These are phyloP conservation scores for Citrus trifoliata DNA, from an alignment of 345 rosid species.

Conservation along the genomic window DNA sequence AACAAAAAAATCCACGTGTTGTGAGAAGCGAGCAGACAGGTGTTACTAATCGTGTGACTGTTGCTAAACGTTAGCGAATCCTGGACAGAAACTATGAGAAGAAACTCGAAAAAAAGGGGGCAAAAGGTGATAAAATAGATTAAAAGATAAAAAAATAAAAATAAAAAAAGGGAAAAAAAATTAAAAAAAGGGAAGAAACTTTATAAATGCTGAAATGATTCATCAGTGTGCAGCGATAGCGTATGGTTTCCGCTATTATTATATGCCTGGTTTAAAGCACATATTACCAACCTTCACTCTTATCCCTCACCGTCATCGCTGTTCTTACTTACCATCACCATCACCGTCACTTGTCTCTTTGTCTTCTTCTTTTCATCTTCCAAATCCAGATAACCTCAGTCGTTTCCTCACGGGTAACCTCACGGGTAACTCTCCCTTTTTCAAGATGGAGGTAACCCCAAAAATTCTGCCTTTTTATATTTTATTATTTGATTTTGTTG, in stretches of 20 bases:
- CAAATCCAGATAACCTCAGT: conserved; percentile 8
- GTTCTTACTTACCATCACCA: conserved; percentile 5
- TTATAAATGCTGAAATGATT: conserved; percentile 17
- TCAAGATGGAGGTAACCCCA: conserved; percentile 64
- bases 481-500: too few relatives aligned
- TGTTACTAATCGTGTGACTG: neutral
- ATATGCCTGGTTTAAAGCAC: conserved; percentile 33
- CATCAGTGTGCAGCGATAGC: conserved; percentile 33
- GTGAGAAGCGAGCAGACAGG: neutral
- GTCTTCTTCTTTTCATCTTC: conserved; percentile 24
- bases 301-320: conserved; percentile 18
- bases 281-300: conserved; percentile 22
- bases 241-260: conserved; percentile 37
- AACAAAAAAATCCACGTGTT: neutral
- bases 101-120: conserved; percentile 14
- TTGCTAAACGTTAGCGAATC: neutral
- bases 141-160: neutral
- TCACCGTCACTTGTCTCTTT: neutral
- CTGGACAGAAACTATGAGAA: conserved; percentile 19
- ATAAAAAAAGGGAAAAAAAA: neutral
- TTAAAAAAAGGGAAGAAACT: neutral
- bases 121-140: neutral
- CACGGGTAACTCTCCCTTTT: conserved; percentile 42
- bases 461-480: neutral
- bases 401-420: conserved; percentile 40